Conservation (phyloP, 2,329 filamentous ascomycete genomes). For the Lecanicillium sp. region DNA sequence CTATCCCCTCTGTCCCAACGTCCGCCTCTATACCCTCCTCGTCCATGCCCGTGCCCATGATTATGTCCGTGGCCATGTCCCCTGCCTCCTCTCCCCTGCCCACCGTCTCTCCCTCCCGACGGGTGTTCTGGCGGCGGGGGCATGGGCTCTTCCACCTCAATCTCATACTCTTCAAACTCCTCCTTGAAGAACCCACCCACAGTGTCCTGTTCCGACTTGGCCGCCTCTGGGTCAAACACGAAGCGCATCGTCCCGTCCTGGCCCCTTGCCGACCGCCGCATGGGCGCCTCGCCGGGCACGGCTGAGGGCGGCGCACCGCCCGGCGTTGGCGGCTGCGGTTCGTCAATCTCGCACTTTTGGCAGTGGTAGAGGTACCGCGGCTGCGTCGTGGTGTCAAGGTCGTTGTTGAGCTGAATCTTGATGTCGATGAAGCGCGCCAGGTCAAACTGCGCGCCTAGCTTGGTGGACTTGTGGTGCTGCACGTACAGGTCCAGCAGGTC, state of each 20-base stretch:
- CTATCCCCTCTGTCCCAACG: conserved; percentile 24
- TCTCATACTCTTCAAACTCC: conserved; percentile 68
- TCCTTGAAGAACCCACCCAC: conserved; percentile 63
- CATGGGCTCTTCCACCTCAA: conserved; percentile 65
- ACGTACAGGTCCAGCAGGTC: conserved; percentile 91
- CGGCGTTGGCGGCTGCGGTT: conserved; percentile 21
- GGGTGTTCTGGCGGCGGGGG: conserved; percentile 18
- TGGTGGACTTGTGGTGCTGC: conserved; percentile 67
- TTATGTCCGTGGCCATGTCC: conserved; percentile 9
- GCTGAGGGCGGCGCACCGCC: conserved; percentile 29
- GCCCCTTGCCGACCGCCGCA: conserved; percentile 28
- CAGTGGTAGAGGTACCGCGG: conserved; percentile 59
- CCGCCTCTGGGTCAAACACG: conserved; percentile 74
- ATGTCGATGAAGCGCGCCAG: conserved; percentile 76
- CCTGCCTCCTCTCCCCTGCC: conserved; percentile 13
- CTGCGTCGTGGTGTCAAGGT: conserved; percentile 56
- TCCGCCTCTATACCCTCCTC: conserved; percentile 20
- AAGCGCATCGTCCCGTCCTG: conserved; percentile 77
- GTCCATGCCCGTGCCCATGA: conserved; percentile 6
- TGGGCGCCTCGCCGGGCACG: conserved; percentile 25
- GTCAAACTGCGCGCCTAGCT: conserved; percentile 63
- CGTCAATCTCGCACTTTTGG: conserved; percentile 37
- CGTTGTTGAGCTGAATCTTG: conserved; percentile 79
- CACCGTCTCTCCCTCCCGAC: conserved; percentile 7
- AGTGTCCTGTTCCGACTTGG: conserved; percentile 60